Evolutionary conservation across 2,329 filamentous ascomycete genomes (phyloP).

Genomic region (Epichloe brachyelytri): DNA sequence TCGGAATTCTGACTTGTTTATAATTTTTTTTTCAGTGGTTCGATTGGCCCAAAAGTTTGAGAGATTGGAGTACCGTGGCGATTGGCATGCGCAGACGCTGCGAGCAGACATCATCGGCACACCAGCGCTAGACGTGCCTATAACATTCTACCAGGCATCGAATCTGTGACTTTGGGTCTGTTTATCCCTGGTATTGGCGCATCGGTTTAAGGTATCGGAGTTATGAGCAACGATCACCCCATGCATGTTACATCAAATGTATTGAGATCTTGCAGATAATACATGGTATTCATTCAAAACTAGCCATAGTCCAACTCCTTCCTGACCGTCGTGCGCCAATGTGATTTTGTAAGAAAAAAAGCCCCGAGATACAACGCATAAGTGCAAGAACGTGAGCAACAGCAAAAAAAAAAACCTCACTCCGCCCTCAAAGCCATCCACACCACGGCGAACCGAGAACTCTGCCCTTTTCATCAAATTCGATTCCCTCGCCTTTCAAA

Average conservation of each 20-base stretch:
- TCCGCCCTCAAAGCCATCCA: slow-evolving; percentile 21
- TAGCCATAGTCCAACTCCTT: no score
- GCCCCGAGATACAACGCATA: not conserved
- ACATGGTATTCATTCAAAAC: no score
- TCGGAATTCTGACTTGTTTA: no score
- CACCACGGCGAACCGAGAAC: slow-evolving; percentile 45
- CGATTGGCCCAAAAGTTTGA: slow-evolving; percentile 46
- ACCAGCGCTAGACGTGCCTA: slow-evolving; percentile 25
- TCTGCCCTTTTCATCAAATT: slow-evolving; percentile 45
- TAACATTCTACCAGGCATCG: slow-evolving; percentile 21
- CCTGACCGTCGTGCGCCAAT: no score
- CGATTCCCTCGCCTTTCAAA: slow-evolving; percentile 50
- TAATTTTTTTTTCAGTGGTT: slow-evolving; percentile 19
- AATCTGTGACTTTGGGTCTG: not conserved
- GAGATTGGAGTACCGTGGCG: slow-evolving; percentile 32
- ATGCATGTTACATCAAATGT: no score
- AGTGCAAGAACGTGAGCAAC: not conserved
- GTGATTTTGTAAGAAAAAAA: not conserved
- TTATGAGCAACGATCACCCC: no score
- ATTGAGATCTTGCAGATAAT: no score
- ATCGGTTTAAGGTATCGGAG: no score
- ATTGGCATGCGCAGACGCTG: slow-evolving; percentile 28
- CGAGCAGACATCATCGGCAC: slow-evolving; percentile 29
- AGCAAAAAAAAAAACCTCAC: not conserved
- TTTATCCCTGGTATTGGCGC: no score